Evolutionary conservation across 257 asterid genomes (phyloP), one percentile per base, ranked within the genome.

Genomic region (Forsythia viridissima): DNA sequence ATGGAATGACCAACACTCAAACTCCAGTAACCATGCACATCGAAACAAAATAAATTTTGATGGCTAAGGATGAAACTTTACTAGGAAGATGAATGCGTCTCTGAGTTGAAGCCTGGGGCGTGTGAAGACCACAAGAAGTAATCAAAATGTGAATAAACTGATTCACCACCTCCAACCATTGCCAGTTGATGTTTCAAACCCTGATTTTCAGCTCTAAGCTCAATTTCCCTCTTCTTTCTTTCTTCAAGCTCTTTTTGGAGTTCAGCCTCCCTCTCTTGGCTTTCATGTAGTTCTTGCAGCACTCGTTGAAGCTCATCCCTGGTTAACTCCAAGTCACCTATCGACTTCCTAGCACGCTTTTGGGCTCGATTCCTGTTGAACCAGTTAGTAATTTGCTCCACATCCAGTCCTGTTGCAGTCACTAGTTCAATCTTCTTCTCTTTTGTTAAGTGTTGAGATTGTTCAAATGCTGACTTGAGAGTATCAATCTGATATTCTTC

Each of bases 311-410:
- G 79, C 79, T 66, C 63, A 21, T 46, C 46, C 34, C 18, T 66
- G 38, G 74, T 44, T 30, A 20, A 42, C 10, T 82, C 76, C 46
- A 72, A 75, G 13, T 69, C 80, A n/a, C 39, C 59, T 41, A 21
- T 61, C 3, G 67, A 79, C 51, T 74, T 48, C 24, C 13, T 41
- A 3, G 36, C 77, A 0, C 82, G 72, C 8, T 44, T 67, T 20
- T 67, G 41, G 24, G 61, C 66, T 24, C 85, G 57, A 20, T 67
- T 77, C 69, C 82, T 67, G n/a, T 70, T 82, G 38, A 82, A 78
- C 85, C 85, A 82, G 39, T 61, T 59, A 7, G 76, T 44, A 5
- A 82, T 69, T 13, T 78, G 82, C 85, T 82, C 80, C 85, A 82
- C 70, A 70, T 78, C 82, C 85, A 82, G 80, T 74, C 82, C 85